Evolutionary conservation across 2,329 filamentous ascomycete genomes (phyloP), one percentile per base, ranked within the genome.

Genomic region (Diplocarpon rosae): DNA sequence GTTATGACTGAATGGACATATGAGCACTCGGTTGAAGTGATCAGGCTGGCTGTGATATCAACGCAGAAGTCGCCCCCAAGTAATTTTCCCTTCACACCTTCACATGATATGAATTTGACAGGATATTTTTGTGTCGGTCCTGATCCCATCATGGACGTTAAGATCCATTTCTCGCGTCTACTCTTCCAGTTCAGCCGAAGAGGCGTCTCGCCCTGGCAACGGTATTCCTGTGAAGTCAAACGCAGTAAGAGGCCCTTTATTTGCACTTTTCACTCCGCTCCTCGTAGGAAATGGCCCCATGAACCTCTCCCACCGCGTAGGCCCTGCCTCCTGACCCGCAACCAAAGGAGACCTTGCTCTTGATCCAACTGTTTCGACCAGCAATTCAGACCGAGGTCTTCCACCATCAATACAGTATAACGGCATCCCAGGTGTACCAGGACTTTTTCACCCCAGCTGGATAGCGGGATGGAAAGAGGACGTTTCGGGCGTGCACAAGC

Each of bases 321-420:
- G 69, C 31, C 71, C 79, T 64, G 69, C 74, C 74, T 75, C 1
- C 59, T 80, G 48, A 77, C 74, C 14, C 69, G 72, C 15, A 68
- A 68, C 54, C 70, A n/a, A n/a, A n/a, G n/a, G 72, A 35, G 64
- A 63, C 38, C 63, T 69, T 5, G 70, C 70, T n/a, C 55, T 63
- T 49, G 56, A 63, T 39, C 50, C 66, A 46, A 60, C 66, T 5
- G 58, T 64, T 11, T 65, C 71, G 28, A 70, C 72, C 3, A 42
- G 67, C 31, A 65, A 64, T 10, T 50, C 61, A 11, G 72, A 68
- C 56, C 66, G 71, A 32, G 73, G 67, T 2, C 70, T 72, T 10
- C 64, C 70, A 27, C 69, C 74, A 8, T 48, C 42, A 20, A 52
- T 65, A 7, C 64, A 65, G 54, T 67, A 62, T 36, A 69, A 69